Percentiles rank a stretch among this genome's conserved stretches.
Conservation (phyloP, 768 basidiomycete species). For the Auricularia sp. region DNA sequence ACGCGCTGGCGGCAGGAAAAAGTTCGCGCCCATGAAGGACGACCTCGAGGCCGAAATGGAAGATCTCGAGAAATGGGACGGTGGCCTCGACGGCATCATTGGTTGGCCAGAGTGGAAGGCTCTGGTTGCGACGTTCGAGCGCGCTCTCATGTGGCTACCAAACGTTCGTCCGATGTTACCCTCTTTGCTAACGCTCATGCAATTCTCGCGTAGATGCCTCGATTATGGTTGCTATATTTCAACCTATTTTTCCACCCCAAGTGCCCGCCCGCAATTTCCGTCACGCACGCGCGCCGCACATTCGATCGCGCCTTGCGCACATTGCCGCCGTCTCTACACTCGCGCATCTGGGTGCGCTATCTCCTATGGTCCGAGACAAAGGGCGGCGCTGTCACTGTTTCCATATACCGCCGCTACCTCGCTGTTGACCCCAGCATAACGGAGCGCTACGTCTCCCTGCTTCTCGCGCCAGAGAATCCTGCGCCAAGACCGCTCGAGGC, state of each 20-base stretch:
- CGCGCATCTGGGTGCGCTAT: conserved; percentile 86
- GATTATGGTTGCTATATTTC: conserved; percentile 89
- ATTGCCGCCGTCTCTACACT: conserved; percentile 84
- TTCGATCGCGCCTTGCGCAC: conserved; percentile 92
- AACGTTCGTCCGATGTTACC: conserved; percentile 41
- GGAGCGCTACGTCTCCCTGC: conserved; percentile 62
- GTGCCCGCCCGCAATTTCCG: conserved; percentile 73
- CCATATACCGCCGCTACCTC: conserved; percentile 84
- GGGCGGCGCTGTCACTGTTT: conserved; percentile 68
- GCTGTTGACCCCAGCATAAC: conserved; percentile 70
- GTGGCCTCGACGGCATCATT: conserved; percentile 75
- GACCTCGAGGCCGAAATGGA: conserved; percentile 77
- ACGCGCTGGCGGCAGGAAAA: conserved; percentile 80
- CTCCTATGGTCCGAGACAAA: conserved; percentile 81
- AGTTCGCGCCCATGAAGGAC: conserved; percentile 84
- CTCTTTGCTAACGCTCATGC: background rate
- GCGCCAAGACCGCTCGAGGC: conserved; percentile 76
- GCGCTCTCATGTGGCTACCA: conserved; percentile 90
- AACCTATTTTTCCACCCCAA: conserved; percentile 81
- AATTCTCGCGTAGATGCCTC: conserved; percentile 55
- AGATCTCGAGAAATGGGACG: conserved; percentile 76
- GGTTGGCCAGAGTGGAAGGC: conserved; percentile 95
- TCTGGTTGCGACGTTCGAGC: conserved; percentile 79
- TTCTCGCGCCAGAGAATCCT: conserved; percentile 50
- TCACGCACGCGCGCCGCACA: conserved; percentile 86